Conservation (phyloP, 495 filamentous ascomycete species). For the Daldinia concentrica region DNA sequence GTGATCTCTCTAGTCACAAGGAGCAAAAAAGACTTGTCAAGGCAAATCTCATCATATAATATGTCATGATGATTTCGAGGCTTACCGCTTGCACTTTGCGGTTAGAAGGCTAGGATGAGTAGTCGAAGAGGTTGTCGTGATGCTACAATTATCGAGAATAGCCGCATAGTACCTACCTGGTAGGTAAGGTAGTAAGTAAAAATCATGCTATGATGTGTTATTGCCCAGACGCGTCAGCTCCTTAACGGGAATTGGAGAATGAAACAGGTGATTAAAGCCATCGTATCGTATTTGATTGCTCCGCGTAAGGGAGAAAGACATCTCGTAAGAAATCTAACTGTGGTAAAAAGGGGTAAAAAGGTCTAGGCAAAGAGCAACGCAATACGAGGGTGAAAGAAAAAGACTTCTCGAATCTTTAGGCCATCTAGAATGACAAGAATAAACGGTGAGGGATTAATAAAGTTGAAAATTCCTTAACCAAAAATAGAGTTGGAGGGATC, state of each 20-base stretch:
- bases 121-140: background rate
- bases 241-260: slow-evolving; percentile 29
- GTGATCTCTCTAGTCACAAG: background rate
- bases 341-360: slow-evolving; percentile 2
- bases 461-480: slow-evolving; percentile 13
- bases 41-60: background rate
- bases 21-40: background rate
- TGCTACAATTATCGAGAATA: slow-evolving; percentile 8
- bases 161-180: slow-evolving; percentile 18
- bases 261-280: slow-evolving; percentile 14
- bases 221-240: slow-evolving; percentile 29
- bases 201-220: slow-evolving; percentile 11
- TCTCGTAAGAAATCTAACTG: background rate
- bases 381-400: slow-evolving; percentile 6
- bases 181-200: slow-evolving; percentile 36
- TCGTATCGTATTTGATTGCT: slow-evolving; percentile 18
- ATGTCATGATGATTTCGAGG: no score
- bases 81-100: background rate
- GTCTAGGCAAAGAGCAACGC: background rate
- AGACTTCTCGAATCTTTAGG: background rate
- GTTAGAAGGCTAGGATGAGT: slow-evolving; percentile 2
- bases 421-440: slow-evolving; percentile 12
- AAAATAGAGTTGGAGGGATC: slow-evolving; percentile 14
- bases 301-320: slow-evolving; percentile 33
- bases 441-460: slow-evolving; percentile 33